phyloP scores from a whole-genome alignment of 1,139 yeast species.

The Pichia norvegensis region DNA sequence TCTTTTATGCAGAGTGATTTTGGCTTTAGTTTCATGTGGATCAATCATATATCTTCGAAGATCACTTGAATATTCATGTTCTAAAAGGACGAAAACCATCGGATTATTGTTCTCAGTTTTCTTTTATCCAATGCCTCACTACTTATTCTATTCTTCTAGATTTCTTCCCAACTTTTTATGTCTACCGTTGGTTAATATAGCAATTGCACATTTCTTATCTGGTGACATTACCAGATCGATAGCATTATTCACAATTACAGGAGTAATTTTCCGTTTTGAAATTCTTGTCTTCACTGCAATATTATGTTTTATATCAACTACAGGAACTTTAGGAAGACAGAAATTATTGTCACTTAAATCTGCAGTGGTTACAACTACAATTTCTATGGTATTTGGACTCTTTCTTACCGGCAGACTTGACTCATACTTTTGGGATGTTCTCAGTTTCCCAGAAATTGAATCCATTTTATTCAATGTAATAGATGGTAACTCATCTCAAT shows the following conservation, averaged over 20 bases:
- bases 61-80: constrained; percentile 12
- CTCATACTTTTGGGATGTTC: constrained; percentile 62
- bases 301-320: constrained; percentile 11
- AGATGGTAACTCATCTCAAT: constrained; percentile 59
- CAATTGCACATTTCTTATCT: constrained; percentile 42
- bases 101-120: constrained; percentile 57
- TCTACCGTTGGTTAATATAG: constrained; percentile 60
- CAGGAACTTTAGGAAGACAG: constrained; percentile 6
- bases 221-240: constrained; percentile 47
- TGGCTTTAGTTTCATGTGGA: constrained; percentile 1
- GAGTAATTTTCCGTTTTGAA: constrained; percentile 69
- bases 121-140: constrained; percentile 65
- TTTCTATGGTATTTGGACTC: constrained; percentile 27
- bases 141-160: constrained; percentile 68
- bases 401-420: constrained; percentile 48
- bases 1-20: constrained; percentile 40
- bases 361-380: constrained; percentile 27
- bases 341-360: constrained; percentile 33
- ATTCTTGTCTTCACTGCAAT: constrained; percentile 53
- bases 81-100: constrained; percentile 23
- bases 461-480: constrained; percentile 70
- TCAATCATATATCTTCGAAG: constrained; percentile 8
- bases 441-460: constrained; percentile 59
- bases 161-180: constrained; percentile 84
- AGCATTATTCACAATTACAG: constrained; percentile 51